phyloP scores from a whole-genome alignment of 192 early-diverging fungal species.

The Coemansia sp. region DNA sequence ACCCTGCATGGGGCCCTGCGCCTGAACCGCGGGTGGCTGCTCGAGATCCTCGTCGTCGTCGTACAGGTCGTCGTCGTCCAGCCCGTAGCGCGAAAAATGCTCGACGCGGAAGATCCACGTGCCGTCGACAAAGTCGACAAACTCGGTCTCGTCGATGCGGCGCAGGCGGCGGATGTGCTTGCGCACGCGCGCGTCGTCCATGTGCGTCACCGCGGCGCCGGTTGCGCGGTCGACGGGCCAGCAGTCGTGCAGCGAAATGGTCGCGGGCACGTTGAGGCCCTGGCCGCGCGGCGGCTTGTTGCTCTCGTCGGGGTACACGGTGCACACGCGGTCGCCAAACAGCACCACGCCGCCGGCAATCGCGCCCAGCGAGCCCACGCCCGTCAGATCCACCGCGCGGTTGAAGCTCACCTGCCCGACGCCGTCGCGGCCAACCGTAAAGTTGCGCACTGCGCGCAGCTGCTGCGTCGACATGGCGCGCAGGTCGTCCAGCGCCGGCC shows the following conservation, averaged over 20 bases:
- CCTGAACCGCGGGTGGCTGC: conserved; percentile 8
- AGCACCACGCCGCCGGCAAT: conserved; percentile 82
- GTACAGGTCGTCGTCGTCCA: conserved; percentile 64
- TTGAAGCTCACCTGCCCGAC: conserved; percentile 76
- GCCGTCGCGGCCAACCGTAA: conserved; percentile 64
- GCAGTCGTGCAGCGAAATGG: conserved; percentile 71
- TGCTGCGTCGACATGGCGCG: conserved; percentile 62
- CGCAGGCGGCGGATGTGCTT: conserved; percentile 67
- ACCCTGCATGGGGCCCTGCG: conserved; percentile 27
- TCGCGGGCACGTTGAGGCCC: conserved; percentile 85
- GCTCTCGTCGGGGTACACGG: conserved; percentile 79
- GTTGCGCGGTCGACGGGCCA: conserved; percentile 82
- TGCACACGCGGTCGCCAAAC: conserved; percentile 62
- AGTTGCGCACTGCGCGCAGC: conserved; percentile 66
- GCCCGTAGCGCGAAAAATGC: conserved; percentile 78
- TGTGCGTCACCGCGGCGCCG: conserved; percentile 60
- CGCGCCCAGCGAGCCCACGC: conserved; percentile 50
- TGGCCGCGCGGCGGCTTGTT: conserved; percentile 76
- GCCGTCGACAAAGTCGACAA: conserved; percentile 73
- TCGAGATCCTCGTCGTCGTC: conserved; percentile 47
- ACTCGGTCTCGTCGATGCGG: conserved; percentile 68
- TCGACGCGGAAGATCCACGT: conserved; percentile 91
- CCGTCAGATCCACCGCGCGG: conserved; percentile 76
- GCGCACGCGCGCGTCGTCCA: conserved; percentile 64
- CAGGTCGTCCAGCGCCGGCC: conserved; percentile 70